Evolutionary conservation across 139 green algal species (phyloP), one percentile per base, ranked within the genome.

Genomic region (Coelastrella sp.): DNA sequence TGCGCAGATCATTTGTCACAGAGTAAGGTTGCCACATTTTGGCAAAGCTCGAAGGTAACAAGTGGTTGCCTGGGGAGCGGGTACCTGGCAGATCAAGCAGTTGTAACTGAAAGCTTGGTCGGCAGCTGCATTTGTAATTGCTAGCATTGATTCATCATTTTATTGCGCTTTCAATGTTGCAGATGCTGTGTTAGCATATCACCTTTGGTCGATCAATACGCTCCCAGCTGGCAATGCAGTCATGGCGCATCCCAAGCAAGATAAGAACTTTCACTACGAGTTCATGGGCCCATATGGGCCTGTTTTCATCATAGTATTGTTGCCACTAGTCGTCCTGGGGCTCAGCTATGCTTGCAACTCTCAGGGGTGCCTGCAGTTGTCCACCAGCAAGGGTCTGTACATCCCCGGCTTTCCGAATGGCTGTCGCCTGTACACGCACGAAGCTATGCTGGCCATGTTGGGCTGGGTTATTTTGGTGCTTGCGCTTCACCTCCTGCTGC

Each of bases 401-500:
- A 35, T 91, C 0, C 80, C 79, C 3, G 81, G 76, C n/a, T 85
- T 91, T 25, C 81, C 88, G 0, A 1, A 60, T n/a, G 74, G 59
- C 34, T 53, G 51, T 25, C 59, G 6, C 3, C 40, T 96, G 5
- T 94, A 95, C 84, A 95, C 27, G 19, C 84, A 84, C 41, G 80
- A 95, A 32, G 93, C 91, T 0, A 41, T 92, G 19, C 13, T 69
- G 2, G 91, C 94, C 11, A 91, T 92, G 25, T 15, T 91, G 1
- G 93, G 45, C 15, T 98, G 93, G 94, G 87, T 96, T 11, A 72
- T 83, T 9, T 73, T 91, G 5, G 86, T 96, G 35, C 72, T 88
- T 4, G n/a, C 81, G 6, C 89, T 98, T 37, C 96, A 98, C 88
- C 50, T 97, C 13, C 3, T 95, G 30, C 86, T 98, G 21, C 96